Conservation (phyloP, 2,329 filamentous ascomycete genomes). For the Calonectria pseudoreteaudii region DNA sequence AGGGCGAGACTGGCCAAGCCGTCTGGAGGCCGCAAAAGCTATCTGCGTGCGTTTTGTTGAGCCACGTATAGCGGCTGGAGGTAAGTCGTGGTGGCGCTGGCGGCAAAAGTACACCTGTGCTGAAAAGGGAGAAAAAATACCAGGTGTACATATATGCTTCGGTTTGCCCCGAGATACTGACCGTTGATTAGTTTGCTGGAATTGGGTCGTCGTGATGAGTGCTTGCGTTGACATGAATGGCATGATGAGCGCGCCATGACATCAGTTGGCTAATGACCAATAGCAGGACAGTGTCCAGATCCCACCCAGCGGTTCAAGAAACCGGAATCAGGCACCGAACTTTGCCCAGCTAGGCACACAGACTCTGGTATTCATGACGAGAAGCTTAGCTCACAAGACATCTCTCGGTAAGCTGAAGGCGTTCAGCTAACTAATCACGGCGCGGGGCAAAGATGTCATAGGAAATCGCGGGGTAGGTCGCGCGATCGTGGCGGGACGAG, state of each 20-base stretch:
- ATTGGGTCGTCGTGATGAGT: neutral
- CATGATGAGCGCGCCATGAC: slow-evolving; percentile 2
- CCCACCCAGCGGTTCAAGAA: neutral
- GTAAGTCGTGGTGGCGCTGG: neutral
- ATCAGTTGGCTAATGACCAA: neutral
- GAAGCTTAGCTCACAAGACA: neutral
- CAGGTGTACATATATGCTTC: neutral
- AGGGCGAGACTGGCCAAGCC: neutral
- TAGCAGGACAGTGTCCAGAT: neutral
- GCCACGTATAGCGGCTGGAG: slow-evolving; percentile 8
- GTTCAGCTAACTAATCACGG: slow-evolving; percentile 16
- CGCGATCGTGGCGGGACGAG: neutral
- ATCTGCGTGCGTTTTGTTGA: neutral
- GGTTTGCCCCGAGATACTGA: neutral
- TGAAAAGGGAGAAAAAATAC: neutral
- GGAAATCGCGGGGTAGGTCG: slow-evolving; percentile 11
- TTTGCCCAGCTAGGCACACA: neutral
- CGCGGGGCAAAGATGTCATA: neutral
- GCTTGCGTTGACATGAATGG: neutral
- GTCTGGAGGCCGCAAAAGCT: neutral
- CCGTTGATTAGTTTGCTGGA: neutral
- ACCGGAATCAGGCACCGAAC: neutral
- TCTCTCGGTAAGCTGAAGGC: neutral
- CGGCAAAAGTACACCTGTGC: neutral
- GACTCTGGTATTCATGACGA: neutral